Conservation (phyloP, 1,139 yeast species). For the Spathaspora sp. region DNA sequence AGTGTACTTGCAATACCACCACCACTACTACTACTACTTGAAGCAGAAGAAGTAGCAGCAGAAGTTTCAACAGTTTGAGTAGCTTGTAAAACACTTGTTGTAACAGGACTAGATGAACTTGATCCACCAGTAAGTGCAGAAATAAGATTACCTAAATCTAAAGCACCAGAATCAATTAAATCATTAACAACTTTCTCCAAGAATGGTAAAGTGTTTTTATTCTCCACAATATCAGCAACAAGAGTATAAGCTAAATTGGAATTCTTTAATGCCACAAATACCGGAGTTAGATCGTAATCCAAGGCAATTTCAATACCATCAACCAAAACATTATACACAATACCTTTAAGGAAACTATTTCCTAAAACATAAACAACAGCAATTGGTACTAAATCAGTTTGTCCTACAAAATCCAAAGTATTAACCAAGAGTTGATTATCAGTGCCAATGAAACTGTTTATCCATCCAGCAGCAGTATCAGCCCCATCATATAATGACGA, state of each 20-base stretch:
- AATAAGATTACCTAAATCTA: constrained; percentile 4
- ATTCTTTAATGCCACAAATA: constrained; percentile 33
- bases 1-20: background rate
- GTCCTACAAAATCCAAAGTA: constrained; percentile 24
- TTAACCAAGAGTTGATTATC: constrained; percentile 28
- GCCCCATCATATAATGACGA: constrained; percentile 20
- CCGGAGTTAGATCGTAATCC: constrained; percentile 26
- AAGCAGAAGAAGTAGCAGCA: background rate
- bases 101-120: too few relatives aligned
- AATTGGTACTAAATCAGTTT: constrained; percentile 26
- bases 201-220: constrained; percentile 29
- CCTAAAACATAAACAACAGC: constrained; percentile 25
- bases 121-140: constrained; percentile 5
- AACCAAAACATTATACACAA: constrained; percentile 20
- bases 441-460: constrained; percentile 25
- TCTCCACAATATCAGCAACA: constrained; percentile 26
- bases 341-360: constrained; percentile 24
- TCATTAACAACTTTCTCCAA: constrained; percentile 23
- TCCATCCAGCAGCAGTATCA: constrained; percentile 32
- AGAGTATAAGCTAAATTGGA: constrained; percentile 35
- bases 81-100: constrained; percentile 1
- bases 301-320: constrained; percentile 19
- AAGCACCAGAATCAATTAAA: constrained; percentile 14
- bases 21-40: too few relatives aligned
- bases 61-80: background rate